A percentile compares a stretch with the other conserved stretches of the same genome.
Conservation (phyloP, 352 stramenopile species). For the Pythium rhizo-oryzae region DNA sequence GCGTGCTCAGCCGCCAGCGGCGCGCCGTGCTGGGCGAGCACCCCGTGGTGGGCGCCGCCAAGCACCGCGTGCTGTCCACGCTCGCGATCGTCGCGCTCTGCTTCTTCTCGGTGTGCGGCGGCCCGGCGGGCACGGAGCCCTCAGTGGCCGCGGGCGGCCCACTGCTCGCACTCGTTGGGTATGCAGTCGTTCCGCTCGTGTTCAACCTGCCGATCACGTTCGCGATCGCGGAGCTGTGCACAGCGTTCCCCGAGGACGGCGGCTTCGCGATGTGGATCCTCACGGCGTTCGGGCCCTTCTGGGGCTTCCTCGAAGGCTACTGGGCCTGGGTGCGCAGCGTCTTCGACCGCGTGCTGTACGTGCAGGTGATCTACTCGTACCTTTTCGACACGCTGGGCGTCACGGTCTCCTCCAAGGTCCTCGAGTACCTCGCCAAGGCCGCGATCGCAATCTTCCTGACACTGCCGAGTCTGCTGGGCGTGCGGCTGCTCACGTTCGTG, state of each 20-base stretch:
- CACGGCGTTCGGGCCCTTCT: conserved; percentile 81
- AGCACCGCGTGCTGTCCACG: conserved; percentile 20
- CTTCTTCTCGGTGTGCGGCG: conserved; percentile 16
- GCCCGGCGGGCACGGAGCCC: conserved; percentile 11
- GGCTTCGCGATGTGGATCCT: conserved; percentile 86
- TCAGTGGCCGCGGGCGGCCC: conserved; percentile 27
- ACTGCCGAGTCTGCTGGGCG: conserved; percentile 31
- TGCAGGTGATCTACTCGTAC: conserved; percentile 11
- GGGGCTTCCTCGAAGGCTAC: conserved; percentile 61
- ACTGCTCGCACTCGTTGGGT: conserved; percentile 70
- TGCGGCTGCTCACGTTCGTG: conserved; percentile 37
- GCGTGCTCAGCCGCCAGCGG: background rate
- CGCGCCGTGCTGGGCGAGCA: conserved; percentile 15
- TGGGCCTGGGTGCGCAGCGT: conserved; percentile 79
- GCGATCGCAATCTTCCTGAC: conserved; percentile 35
- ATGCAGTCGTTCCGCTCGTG: conserved; percentile 76
- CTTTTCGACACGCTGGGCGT: conserved; percentile 1
- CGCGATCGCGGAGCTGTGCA: conserved; percentile 87
- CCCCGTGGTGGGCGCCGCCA: conserved; percentile 11
- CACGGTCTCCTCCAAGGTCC: conserved; percentile 1
- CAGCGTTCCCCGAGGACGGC: conserved; percentile 76
- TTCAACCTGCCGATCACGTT: conserved; percentile 84
- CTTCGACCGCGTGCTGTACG: conserved; percentile 44
- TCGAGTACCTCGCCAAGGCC: conserved; percentile 38
- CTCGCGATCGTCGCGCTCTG: conserved; percentile 13